phyloP scores from a whole-genome alignment of 2,329 filamentous ascomycete genomes.

The Amphichorda felina region DNA sequence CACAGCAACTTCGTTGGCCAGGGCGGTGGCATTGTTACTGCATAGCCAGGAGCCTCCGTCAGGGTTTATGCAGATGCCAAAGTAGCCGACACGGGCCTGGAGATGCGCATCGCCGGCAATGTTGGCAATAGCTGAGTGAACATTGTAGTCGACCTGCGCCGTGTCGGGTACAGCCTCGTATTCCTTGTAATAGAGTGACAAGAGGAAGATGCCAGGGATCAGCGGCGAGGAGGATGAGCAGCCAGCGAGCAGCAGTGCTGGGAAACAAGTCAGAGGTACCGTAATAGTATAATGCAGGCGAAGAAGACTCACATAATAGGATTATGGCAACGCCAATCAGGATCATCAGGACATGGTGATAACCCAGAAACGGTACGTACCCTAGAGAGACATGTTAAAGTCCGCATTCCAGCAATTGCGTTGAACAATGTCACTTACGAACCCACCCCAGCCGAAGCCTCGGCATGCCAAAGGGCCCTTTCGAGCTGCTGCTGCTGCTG shows the following conservation, averaged over 20 bases:
- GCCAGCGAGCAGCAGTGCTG: constrained; percentile 84
- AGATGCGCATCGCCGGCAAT: constrained; percentile 77
- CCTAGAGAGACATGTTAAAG: constrained; percentile 24
- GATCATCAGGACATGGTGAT: constrained; percentile 91
- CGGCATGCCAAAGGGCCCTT: constrained; percentile 10
- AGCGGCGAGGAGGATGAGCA: constrained; percentile 94
- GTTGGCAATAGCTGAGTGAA: constrained; percentile 74
- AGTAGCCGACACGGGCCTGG: constrained; percentile 91
- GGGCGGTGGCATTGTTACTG: constrained; percentile 89
- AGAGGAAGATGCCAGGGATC: constrained; percentile 92
- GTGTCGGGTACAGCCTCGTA: constrained; percentile 76
- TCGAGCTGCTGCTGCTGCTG: constrained; percentile 5
- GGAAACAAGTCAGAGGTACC: too few species aligned
- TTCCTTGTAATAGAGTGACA: constrained; percentile 90
- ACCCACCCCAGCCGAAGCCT: constrained; percentile 36
- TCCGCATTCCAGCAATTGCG: constrained; percentile 8
- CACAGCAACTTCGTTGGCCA: constrained; percentile 78
- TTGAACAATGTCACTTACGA: constrained; percentile 21
- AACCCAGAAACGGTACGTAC: constrained; percentile 57
- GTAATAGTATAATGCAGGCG: too few species aligned
- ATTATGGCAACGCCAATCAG: constrained; percentile 90
- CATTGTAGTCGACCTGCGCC: constrained; percentile 81
- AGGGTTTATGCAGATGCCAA: constrained; percentile 91
- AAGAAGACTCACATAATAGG: constrained; percentile 78
- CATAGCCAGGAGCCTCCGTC: constrained; percentile 88